Conservation (phyloP, 306 rosid genomes). For the Corylus avellana region DNA sequence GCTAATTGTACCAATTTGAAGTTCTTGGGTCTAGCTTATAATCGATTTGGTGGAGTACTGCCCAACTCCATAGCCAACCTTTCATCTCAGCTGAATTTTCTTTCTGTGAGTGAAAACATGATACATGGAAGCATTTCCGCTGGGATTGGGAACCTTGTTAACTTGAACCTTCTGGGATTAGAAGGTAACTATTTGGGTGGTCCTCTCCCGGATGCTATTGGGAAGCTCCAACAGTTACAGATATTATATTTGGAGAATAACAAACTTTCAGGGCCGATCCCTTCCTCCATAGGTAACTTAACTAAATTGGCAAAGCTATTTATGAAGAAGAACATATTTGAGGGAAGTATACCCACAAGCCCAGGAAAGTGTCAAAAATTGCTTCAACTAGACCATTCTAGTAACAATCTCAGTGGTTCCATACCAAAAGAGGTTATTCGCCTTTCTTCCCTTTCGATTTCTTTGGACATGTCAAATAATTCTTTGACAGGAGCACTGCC, state of each 20-base stretch:
- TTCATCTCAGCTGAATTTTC: conserved; percentile 18
- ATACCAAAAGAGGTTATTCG: conserved; percentile 40
- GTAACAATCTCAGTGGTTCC: conserved; percentile 38
- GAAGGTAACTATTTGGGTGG: conserved; percentile 34
- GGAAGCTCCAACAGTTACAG: conserved; percentile 32
- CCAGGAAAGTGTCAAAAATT: conserved; percentile 34
- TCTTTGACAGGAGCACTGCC: conserved; percentile 36
- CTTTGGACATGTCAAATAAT: conserved; percentile 40
- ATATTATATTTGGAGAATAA: conserved; percentile 22
- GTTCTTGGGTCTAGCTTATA: conserved; percentile 18
- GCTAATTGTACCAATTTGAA: conserved; percentile 33
- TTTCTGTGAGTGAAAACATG: conserved; percentile 10
- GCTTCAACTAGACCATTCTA: conserved; percentile 23
- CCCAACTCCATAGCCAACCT: conserved; percentile 35
- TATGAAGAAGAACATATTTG: conserved; percentile 30
- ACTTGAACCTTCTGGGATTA: conserved; percentile 19
- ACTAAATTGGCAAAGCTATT: conserved; percentile 23
- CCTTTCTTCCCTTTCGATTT: conserved; percentile 40
- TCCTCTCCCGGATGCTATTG: conserved; percentile 28
- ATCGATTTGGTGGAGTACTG: conserved; percentile 41
- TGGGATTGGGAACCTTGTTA: conserved; percentile 37
- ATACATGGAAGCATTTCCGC: conserved; percentile 34
- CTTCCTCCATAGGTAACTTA: conserved; percentile 43
- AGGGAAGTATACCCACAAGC: conserved; percentile 44
- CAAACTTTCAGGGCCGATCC: conserved; percentile 36